Evolutionary conservation across 2,329 filamentous ascomycete genomes (phyloP).

Genomic region (Neofusicoccum ribis): DNA sequence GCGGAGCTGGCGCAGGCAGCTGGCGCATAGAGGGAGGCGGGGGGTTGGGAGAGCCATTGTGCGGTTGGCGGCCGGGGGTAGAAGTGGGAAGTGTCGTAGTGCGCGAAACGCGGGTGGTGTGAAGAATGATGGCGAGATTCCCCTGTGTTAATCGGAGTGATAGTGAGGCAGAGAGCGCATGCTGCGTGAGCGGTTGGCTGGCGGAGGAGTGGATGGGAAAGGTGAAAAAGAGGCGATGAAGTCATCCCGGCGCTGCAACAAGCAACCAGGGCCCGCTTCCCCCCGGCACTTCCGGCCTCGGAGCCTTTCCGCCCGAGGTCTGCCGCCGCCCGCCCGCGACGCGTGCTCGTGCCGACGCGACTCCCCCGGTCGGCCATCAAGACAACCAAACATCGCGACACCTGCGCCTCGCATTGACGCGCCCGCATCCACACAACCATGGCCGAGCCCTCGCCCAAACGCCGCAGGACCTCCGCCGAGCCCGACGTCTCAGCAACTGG

Average conservation of each 20-base stretch:
- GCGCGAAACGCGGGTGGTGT: no score
- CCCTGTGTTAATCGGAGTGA: no score
- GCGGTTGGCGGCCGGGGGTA: no score
- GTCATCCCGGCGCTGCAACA: background rate
- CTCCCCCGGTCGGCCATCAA: background rate
- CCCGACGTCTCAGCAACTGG: constrained; percentile 11
- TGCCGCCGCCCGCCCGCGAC: background rate
- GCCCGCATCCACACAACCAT: background rate
- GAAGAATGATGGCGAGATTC: no score
- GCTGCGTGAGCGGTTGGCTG: background rate
- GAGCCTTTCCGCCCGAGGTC: background rate
- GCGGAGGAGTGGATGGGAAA: background rate
- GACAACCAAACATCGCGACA: background rate
- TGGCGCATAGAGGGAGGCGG: constrained; percentile 1
- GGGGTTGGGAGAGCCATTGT: background rate
- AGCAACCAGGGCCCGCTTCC: background rate
- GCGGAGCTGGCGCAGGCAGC: constrained; percentile 20
- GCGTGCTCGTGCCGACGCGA: constrained; percentile 5
- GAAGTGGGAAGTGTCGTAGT: background rate
- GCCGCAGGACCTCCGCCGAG: constrained; percentile 31
- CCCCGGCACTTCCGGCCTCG: background rate
- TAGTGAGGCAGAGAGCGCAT: background rate
- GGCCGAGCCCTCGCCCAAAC: constrained; percentile 29
- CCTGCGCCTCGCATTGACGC: background rate
- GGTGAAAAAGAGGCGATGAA: constrained; percentile 19